Percentiles rank a stretch among this genome's conserved stretches.
Conservation (phyloP, 805 yeast genomes). For the Clavispora santaluciae region DNA sequence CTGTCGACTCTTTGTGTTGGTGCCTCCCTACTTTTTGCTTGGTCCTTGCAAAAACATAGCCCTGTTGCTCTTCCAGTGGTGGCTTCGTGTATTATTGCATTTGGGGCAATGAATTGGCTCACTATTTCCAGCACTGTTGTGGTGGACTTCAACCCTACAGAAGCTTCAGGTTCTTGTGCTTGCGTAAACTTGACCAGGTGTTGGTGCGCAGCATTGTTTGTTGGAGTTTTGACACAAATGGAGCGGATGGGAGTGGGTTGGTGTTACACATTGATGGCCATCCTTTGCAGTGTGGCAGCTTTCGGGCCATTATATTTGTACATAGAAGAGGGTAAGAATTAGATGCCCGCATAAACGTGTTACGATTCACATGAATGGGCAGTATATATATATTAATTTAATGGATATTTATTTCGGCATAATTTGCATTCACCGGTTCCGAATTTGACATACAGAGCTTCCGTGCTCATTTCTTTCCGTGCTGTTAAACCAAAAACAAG, state of each 20-base stretch:
- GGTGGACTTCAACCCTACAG: slow-evolving; percentile 3
- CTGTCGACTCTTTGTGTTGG: neutral
- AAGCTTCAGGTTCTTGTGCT: slow-evolving; percentile 1
- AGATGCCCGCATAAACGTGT: neutral
- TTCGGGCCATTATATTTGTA: slow-evolving; percentile 1
- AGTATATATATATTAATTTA: too few relatives aligned
- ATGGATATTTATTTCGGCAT: too few relatives aligned
- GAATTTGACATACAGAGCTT: too few relatives aligned
- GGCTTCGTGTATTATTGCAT: slow-evolving; percentile 2
- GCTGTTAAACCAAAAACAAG: neutral
- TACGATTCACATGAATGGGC: too few relatives aligned
- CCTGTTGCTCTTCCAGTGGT: slow-evolving; percentile 1
- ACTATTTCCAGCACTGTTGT: slow-evolving; percentile 5
- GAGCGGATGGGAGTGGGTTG: slow-evolving; percentile 3
- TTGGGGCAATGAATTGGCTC: slow-evolving; percentile 5
- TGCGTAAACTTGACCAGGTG: slow-evolving; percentile 5
- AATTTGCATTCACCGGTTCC: too few relatives aligned
- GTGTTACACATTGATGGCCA: slow-evolving; percentile 4
- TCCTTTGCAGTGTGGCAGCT: neutral
- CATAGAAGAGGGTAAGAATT: neutral
- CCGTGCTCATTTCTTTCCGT: too few relatives aligned
- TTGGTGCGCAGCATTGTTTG: slow-evolving; percentile 3
- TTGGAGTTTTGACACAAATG: slow-evolving; percentile 1
- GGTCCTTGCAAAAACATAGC: slow-evolving; percentile 1
- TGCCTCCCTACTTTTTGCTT: slow-evolving; percentile 2